Conservation (phyloP, 1,284 basidiomycete genomes). For the Bjerkandera adusta region DNA sequence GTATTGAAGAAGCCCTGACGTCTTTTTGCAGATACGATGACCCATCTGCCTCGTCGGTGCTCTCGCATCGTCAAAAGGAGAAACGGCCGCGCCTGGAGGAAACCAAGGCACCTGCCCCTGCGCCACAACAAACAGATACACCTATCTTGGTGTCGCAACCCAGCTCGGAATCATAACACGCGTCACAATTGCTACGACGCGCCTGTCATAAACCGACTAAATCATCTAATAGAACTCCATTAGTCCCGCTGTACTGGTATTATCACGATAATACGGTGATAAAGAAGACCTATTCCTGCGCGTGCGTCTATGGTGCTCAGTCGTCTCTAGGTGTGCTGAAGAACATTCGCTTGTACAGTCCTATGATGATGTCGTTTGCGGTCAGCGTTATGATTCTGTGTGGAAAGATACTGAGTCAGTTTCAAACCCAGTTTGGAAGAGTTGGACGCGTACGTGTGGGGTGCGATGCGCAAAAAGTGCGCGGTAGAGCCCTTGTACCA, state of each 20-base stretch:
- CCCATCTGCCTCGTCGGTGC: constrained; percentile 54
- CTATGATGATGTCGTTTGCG: constrained; percentile 81
- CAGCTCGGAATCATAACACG: too few relatives aligned
- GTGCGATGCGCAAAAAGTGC: constrained; percentile 89
- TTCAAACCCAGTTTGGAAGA: neutral
- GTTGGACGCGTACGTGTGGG: constrained; percentile 81
- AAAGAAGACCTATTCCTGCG: too few relatives aligned
- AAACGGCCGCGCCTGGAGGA: constrained; percentile 21
- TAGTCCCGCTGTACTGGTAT: too few relatives aligned
- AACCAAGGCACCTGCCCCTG: too few relatives aligned
- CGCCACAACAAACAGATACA: too few relatives aligned
- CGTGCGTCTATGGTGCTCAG: neutral
- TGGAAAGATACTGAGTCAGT: neutral
- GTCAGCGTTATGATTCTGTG: constrained; percentile 81
- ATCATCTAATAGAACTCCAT: too few relatives aligned
- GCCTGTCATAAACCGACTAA: too few relatives aligned
- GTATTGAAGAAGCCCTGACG: neutral
- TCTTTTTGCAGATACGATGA: constrained; percentile 57
- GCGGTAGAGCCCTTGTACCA: constrained; percentile 96
- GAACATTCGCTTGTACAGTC: constrained; percentile 57
- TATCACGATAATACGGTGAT: too few relatives aligned
- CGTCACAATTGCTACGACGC: too few relatives aligned
- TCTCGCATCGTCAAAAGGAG: constrained; percentile 35
- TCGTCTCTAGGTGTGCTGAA: constrained; percentile 14
- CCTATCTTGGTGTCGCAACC: too few relatives aligned